Evolutionary conservation across 164 flowering plant species (phyloP).

Genomic region (Euptelea pleiosperma): DNA sequence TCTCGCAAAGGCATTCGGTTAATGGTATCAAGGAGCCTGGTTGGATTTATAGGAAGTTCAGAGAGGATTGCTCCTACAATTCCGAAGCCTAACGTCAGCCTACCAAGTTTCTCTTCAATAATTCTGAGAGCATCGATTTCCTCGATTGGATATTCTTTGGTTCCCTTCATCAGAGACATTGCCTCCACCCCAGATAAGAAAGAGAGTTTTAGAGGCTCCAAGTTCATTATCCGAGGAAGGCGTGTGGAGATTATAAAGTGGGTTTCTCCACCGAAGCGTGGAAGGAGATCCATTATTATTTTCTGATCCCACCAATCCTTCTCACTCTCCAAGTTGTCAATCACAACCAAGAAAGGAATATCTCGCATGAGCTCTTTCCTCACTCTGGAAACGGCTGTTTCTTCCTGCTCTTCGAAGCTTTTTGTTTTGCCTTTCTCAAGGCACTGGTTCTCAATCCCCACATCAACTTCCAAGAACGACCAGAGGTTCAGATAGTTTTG

Average conservation of each 20-base stretch:
- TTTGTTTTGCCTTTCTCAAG: constrained; percentile 52
- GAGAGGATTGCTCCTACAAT: constrained; percentile 78
- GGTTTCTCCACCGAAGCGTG: constrained; percentile 91
- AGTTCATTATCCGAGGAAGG: constrained; percentile 68
- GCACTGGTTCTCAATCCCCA: constrained; percentile 56
- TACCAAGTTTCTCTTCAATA: constrained; percentile 83
- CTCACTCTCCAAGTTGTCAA: constrained; percentile 91
- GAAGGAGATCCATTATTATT: constrained; percentile 88
- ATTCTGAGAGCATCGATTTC: constrained; percentile 72
- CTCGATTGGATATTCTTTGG: constrained; percentile 48
- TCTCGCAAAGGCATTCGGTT: constrained; percentile 79
- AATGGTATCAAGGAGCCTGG: constrained; percentile 69
- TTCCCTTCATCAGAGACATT: constrained; percentile 79
- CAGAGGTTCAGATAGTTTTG: constrained; percentile 83
- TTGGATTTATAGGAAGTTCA: constrained; percentile 88
- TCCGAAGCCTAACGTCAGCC: constrained; percentile 78
- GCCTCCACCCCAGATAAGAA: constrained; percentile 89
- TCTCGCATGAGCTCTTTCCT: constrained; percentile 89
- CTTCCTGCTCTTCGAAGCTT: constrained; percentile 92
- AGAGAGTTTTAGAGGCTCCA: constrained; percentile 83
- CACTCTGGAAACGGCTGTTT: constrained; percentile 64
- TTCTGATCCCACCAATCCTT: constrained; percentile 97
- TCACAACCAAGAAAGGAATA: constrained; percentile 80
- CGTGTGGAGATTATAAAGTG: constrained; percentile 82
- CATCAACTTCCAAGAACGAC: constrained; percentile 74